Evolutionary conservation across 2,329 filamentous ascomycete species (phyloP).

Genomic region (Aureobasidium vineae): DNA sequence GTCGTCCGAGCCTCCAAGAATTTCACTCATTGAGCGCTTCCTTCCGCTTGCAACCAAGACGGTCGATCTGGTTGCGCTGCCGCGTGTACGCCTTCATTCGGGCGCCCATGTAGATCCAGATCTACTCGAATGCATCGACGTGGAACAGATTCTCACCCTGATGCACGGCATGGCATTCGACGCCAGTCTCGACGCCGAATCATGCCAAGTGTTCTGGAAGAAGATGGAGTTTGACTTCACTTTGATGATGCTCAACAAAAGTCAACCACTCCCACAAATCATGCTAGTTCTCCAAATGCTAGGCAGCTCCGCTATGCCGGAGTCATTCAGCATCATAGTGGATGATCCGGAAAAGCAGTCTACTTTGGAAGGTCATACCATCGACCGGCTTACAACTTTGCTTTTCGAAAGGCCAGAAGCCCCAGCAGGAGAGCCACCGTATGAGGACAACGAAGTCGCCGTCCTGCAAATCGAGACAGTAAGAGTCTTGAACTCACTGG

Average conservation of each 20-base stretch:
- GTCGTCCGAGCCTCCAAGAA: slow-evolving; percentile 59
- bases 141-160: slow-evolving; percentile 62
- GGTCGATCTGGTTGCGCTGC: slow-evolving; percentile 57
- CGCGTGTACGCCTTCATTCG: slow-evolving; percentile 41
- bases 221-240: slow-evolving; percentile 65
- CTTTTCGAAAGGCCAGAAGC: slow-evolving; percentile 56
- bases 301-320: slow-evolving; percentile 61
- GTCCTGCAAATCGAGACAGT: slow-evolving; percentile 49
- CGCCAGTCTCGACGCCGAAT: slow-evolving; percentile 49
- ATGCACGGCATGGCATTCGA: slow-evolving; percentile 63
- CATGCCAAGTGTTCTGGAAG: slow-evolving; percentile 61
- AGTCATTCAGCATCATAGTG: slow-evolving; percentile 65
- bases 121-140: slow-evolving; percentile 61
- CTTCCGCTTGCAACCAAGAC: slow-evolving; percentile 47
- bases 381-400: slow-evolving; percentile 63
- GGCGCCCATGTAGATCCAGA: slow-evolving; percentile 40
- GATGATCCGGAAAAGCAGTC: slow-evolving; percentile 45
- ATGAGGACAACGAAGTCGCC: slow-evolving; percentile 44
- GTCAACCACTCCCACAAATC: slow-evolving; percentile 64
- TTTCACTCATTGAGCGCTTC: slow-evolving; percentile 58
- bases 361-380: slow-evolving; percentile 47
- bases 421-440: slow-evolving; percentile 44
- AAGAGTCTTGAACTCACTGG: slow-evolving; percentile 56
- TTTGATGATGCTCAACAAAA: slow-evolving; percentile 64
- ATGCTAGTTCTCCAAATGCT: slow-evolving; percentile 64